These are phyloP conservation scores for Pythium folliculosum DNA, from an alignment of 352 stramenopile genomes.

Conservation along the genomic window DNA sequence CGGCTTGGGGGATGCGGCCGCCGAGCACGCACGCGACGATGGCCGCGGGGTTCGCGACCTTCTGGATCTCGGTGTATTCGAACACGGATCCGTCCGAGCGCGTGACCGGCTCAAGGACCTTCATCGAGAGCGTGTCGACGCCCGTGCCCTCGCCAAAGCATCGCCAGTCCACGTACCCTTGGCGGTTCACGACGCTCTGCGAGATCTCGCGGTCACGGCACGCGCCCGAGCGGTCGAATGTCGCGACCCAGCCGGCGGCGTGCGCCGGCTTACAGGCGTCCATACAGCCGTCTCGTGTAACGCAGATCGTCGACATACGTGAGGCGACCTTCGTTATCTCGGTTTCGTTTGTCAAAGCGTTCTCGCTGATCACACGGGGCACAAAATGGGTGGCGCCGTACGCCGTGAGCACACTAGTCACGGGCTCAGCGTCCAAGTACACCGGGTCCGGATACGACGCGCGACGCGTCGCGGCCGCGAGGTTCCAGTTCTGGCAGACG, in stretches of 20 bases:
- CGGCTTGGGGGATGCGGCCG: conserved; percentile 14
- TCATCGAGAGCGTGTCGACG: conserved; percentile 10
- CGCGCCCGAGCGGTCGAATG: conserved; percentile 19
- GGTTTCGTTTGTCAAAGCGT: neutral
- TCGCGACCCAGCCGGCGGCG: conserved; percentile 5
- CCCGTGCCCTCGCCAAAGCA: conserved; percentile 19
- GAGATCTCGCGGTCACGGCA: conserved; percentile 11
- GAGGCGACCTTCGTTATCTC: neutral
- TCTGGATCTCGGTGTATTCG: neutral
- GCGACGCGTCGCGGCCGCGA: conserved; percentile 10
- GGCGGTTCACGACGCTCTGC: conserved; percentile 14
- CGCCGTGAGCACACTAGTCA: conserved; percentile 12
- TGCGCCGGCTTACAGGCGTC: neutral
- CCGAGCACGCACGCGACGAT: conserved; percentile 25
- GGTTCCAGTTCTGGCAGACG: conserved; percentile 27
- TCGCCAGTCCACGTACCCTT: conserved; percentile 16
- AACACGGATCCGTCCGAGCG: conserved; percentile 10
- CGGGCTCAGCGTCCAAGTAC: neutral
- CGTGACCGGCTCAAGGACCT: conserved; percentile 9
- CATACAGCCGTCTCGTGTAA: conserved; percentile 19
- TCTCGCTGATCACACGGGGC: neutral
- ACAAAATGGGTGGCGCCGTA: neutral
- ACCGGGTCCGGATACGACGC: conserved; percentile 13
- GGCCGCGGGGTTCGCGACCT: conserved; percentile 9
- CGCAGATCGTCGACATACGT: conserved; percentile 12